Percentiles rank a stretch among this genome's conserved stretches.
Evolutionary conservation across 495 filamentous ascomycete genomes (phyloP).

Genomic region (Aspergillus egyptiacus): DNA sequence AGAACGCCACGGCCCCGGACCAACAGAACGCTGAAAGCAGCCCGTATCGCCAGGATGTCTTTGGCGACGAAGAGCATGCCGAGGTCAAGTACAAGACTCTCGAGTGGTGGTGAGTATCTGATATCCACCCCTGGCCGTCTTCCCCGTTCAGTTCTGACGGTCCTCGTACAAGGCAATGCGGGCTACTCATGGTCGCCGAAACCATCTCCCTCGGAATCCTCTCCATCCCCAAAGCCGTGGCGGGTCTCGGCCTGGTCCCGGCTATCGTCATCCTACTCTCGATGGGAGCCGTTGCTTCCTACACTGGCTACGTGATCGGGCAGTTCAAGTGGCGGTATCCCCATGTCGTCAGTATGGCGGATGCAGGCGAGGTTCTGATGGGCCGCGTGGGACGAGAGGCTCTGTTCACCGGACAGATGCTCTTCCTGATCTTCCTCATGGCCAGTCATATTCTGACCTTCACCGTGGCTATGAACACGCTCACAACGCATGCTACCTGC

Average conservation of each 20-base stretch:
- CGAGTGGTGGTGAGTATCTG: not conserved
- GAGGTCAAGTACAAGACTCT: conserved; percentile 4
- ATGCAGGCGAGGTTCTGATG: conserved; percentile 61
- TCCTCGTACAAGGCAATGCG: conserved; percentile 31
- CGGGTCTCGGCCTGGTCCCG: conserved; percentile 57
- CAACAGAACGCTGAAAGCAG: not conserved
- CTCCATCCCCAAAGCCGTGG: conserved; percentile 58
- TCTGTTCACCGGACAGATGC: conserved; percentile 52
- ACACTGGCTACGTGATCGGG: conserved; percentile 71
- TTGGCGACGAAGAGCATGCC: conserved; percentile 1
- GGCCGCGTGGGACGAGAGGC: conserved; percentile 60
- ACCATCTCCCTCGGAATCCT: conserved; percentile 67
- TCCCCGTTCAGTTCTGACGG: not conserved
- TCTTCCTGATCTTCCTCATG: conserved; percentile 72
- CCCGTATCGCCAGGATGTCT: not conserved
- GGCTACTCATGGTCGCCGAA: conserved; percentile 60
- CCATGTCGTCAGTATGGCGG: conserved; percentile 63
- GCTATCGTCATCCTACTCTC: conserved; percentile 55
- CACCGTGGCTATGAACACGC: conserved; percentile 65
- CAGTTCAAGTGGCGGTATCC: conserved; percentile 71
- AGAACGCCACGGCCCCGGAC: not conserved
- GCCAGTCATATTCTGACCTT: conserved; percentile 73
- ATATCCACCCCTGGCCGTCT: not conserved
- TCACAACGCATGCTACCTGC: conserved; percentile 61
- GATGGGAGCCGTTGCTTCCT: conserved; percentile 63